Evolutionary conservation across 2,329 filamentous ascomycete species (phyloP).

Genomic region (Scedosporium boydii): DNA sequence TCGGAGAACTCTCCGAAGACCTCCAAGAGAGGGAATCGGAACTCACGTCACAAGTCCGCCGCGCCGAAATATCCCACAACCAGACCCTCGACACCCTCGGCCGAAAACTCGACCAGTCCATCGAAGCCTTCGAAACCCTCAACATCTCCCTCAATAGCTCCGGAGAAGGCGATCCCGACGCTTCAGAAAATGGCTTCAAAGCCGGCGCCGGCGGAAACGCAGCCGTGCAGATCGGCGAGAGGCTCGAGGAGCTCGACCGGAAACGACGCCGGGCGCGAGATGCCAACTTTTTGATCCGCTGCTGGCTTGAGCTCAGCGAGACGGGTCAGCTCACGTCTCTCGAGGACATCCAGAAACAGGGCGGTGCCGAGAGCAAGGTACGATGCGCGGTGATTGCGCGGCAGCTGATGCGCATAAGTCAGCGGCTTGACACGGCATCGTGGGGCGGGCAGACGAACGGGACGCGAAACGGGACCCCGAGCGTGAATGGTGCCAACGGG

Average conservation of each 20-base stretch:
- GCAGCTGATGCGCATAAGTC: slow-evolving; percentile 88
- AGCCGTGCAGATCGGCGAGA: slow-evolving; percentile 89
- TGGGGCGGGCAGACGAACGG: slow-evolving; percentile 54
- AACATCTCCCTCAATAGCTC: slow-evolving; percentile 70
- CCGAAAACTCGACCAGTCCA: slow-evolving; percentile 81
- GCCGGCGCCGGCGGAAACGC: slow-evolving; percentile 59
- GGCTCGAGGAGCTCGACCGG: slow-evolving; percentile 85
- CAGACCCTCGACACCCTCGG: slow-evolving; percentile 82
- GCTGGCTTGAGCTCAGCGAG: slow-evolving; percentile 92
- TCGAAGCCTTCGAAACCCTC: slow-evolving; percentile 82
- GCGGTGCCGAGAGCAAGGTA: slow-evolving; percentile 84
- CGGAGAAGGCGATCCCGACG: slow-evolving; percentile 32
- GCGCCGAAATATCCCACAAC: slow-evolving; percentile 86
- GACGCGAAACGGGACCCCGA: slow-evolving; percentile 43
- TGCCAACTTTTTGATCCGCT: slow-evolving; percentile 90
- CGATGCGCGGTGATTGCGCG: slow-evolving; percentile 88
- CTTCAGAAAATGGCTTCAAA: slow-evolving; percentile 12
- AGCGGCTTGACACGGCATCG: slow-evolving; percentile 71
- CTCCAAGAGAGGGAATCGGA: slow-evolving; percentile 87
- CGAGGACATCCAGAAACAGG: slow-evolving; percentile 78
- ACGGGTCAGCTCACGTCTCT: slow-evolving; percentile 77
- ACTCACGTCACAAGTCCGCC: slow-evolving; percentile 76
- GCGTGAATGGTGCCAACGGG: slow-evolving; percentile 30
- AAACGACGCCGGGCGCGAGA: slow-evolving; percentile 85
- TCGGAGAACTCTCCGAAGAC: slow-evolving; percentile 67